These are phyloP conservation scores for Populus tomentosa DNA, from an alignment of 441 rosid species.

Conservation along the genomic window DNA sequence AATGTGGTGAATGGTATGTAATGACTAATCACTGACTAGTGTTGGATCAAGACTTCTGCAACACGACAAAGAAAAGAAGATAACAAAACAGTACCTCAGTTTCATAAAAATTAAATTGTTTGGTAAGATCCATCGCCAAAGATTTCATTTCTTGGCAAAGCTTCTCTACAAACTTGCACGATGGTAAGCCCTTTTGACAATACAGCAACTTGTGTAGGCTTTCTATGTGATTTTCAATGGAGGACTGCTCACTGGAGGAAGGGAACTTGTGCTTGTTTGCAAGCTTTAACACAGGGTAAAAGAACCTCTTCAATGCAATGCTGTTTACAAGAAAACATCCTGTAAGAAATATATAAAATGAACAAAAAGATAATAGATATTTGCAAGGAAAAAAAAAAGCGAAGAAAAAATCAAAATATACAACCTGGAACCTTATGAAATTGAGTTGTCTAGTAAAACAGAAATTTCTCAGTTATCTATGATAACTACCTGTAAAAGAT, in stretches of 20 bases:
- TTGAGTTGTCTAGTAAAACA: neutral
- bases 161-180: slow-evolving; percentile 33
- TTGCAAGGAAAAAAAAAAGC: neutral
- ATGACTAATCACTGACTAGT: neutral
- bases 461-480: slow-evolving; percentile 12
- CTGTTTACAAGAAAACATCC: slow-evolving; percentile 36
- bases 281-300: slow-evolving; percentile 42
- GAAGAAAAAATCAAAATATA: neutral
- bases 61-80: neutral
- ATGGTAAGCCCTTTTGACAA: slow-evolving; percentile 20
- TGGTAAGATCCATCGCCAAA: slow-evolving; percentile 33
- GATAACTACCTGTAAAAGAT: slow-evolving; percentile 62
- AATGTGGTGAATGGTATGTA: slow-evolving; percentile 7
- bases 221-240: slow-evolving; percentile 35
- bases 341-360: neutral
- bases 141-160: slow-evolving; percentile 46
- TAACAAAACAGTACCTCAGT: slow-evolving; percentile 42
- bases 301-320: slow-evolving; percentile 57
- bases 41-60: neutral
- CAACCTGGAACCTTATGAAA: neutral
- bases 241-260: slow-evolving; percentile 25
- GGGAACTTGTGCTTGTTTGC: slow-evolving; percentile 19
- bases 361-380: neutral
- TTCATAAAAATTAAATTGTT: slow-evolving; percentile 45
- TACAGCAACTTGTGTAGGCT: slow-evolving; percentile 47